Percentiles rank a stretch among this genome's conserved stretches.
phyloP scores from a whole-genome alignment of 1,284 basidiomycete genomes.

The Apiotrichum brassicae region DNA sequence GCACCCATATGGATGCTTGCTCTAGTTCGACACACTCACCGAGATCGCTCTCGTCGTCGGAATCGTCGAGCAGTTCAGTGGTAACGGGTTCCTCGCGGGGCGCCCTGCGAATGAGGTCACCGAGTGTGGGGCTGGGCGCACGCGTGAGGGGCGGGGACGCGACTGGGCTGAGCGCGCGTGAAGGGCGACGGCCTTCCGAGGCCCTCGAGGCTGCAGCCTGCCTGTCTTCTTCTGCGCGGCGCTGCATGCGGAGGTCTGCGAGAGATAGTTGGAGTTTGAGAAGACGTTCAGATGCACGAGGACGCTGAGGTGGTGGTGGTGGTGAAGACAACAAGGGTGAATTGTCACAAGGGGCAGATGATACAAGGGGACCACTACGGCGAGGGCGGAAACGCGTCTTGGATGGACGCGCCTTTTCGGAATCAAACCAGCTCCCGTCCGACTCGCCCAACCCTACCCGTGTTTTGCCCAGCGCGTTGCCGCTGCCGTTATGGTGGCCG shows the following conservation, averaged over 20 bases:
- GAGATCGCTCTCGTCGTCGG: constrained; percentile 33
- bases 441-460: too few relatives aligned
- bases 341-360: too few relatives aligned
- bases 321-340: not conserved
- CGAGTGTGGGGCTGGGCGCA: constrained; percentile 12
- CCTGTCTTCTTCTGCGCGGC: constrained; percentile 2
- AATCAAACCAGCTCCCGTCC: too few relatives aligned
- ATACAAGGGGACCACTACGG: not conserved
- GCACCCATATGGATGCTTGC: too few relatives aligned
- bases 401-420: not conserved
- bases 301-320: constrained; percentile 2
- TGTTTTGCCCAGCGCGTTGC: too few relatives aligned
- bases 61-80: constrained; percentile 8
- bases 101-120: constrained; percentile 10
- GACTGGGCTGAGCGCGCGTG: not conserved
- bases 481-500: too few relatives aligned
- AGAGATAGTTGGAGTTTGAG: constrained; percentile 15
- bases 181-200: not conserved
- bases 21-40: constrained; percentile 29
- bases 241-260: constrained; percentile 17
- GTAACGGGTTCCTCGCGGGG: constrained; percentile 2
- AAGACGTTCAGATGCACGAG: constrained; percentile 15
- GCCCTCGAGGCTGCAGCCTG: not conserved
- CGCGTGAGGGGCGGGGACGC: not conserved
- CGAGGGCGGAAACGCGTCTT: not conserved